Percentiles rank a stretch among this genome's conserved stretches.
Evolutionary conservation across 345 rosid genomes (phyloP).

Genomic region (Euclidium syriacum): DNA sequence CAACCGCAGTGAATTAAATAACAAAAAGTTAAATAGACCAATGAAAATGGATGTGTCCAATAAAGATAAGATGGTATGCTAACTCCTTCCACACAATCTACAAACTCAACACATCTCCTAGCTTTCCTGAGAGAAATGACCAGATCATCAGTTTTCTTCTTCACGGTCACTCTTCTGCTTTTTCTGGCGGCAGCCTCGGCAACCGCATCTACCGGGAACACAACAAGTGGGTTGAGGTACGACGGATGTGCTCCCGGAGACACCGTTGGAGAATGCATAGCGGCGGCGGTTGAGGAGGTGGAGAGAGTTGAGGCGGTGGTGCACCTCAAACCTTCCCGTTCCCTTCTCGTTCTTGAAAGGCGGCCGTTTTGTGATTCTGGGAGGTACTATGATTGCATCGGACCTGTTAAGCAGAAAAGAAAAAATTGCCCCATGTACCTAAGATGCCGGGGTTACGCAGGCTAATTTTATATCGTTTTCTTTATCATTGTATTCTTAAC

Average conservation of each 20-base stretch:
- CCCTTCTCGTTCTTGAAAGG: too few relatives aligned
- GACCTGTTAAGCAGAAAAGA: background rate
- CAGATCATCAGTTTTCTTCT: background rate
- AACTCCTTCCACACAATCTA: too few relatives aligned
- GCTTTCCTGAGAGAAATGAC: background rate
- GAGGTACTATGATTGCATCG: background rate
- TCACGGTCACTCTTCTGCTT: background rate
- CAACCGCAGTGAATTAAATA: too few relatives aligned
- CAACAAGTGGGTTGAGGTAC: background rate
- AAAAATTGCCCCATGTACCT: background rate
- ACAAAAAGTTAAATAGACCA: background rate
- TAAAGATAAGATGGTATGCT: too few relatives aligned
- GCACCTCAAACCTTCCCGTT: too few relatives aligned
- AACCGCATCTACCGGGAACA: background rate
- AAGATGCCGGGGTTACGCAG: background rate
- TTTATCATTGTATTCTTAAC: too few relatives aligned
- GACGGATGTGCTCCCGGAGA: background rate
- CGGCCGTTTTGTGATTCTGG: background rate
- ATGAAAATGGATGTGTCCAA: too few relatives aligned
- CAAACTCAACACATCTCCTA: background rate
- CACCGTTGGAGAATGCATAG: background rate
- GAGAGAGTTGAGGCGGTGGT: background rate
- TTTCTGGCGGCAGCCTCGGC: too few relatives aligned
- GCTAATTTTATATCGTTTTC: background rate
- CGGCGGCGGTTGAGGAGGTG: background rate